A percentile compares a stretch with the other conserved stretches of the same genome.
Evolutionary conservation across 208 protist genomes (phyloP).

Genomic region (Leishmania guyanensis): DNA sequence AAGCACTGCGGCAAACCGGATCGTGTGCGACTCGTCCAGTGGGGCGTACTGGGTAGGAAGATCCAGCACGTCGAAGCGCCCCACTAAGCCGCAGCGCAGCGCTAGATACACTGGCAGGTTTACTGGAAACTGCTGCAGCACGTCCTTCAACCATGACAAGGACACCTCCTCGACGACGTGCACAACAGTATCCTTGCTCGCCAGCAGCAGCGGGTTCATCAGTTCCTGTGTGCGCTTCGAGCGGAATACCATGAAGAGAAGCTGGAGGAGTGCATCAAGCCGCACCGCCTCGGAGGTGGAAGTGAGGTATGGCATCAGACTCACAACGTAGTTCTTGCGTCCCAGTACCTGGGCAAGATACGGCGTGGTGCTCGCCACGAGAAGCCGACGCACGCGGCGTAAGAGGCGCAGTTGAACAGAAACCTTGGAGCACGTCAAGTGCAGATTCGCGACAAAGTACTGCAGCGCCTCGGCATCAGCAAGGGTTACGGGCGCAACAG

Average conservation of each 20-base stretch:
- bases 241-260: slow-evolving; percentile 65
- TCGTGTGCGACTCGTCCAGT: slow-evolving; percentile 35
- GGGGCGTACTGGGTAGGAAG: slow-evolving; percentile 36
- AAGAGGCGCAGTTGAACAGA: slow-evolving; percentile 35
- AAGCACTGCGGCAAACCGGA: slow-evolving; percentile 58
- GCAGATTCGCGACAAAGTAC: slow-evolving; percentile 42
- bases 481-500: slow-evolving; percentile 53
- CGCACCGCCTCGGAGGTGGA: slow-evolving; percentile 37
- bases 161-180: slow-evolving; percentile 66
- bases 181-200: slow-evolving; percentile 50
- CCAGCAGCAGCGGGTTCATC: slow-evolving; percentile 67
- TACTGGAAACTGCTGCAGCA: slow-evolving; percentile 36
- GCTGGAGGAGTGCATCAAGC: slow-evolving; percentile 67
- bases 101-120: slow-evolving; percentile 59
- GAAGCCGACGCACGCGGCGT: slow-evolving; percentile 54
- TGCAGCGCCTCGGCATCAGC: slow-evolving; percentile 65
- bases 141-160: slow-evolving; percentile 72
- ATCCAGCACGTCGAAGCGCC: slow-evolving; percentile 51
- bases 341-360: slow-evolving; percentile 66
- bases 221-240: slow-evolving; percentile 79
- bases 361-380: slow-evolving; percentile 45
- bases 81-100: slow-evolving; percentile 69
- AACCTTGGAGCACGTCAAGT: slow-evolving; percentile 32
- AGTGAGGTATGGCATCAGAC: slow-evolving; percentile 69
- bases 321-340: slow-evolving; percentile 51